Conservation (phyloP, 805 yeast species). For the Nakazawaea ambrosiae region DNA sequence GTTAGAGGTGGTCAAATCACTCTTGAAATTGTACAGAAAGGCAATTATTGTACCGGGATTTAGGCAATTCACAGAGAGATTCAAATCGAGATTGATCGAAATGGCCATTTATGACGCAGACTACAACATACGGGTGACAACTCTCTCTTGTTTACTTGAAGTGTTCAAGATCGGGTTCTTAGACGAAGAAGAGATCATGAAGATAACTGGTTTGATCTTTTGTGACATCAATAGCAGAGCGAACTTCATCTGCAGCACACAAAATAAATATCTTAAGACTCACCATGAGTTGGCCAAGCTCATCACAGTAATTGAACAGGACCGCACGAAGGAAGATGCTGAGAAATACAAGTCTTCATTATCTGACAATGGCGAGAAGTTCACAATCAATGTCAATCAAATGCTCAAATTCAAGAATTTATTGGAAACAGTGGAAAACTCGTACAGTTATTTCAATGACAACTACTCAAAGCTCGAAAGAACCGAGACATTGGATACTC, state of each 20-base stretch:
- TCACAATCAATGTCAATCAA: conserved; percentile 22
- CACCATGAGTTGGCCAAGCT: conserved; percentile 49
- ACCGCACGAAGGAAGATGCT: conserved; percentile 26
- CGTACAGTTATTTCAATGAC: conserved; percentile 19
- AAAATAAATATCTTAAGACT: conserved; percentile 21
- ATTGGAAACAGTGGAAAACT: conserved; percentile 22
- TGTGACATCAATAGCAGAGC: conserved; percentile 21
- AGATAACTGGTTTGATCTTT: conserved; percentile 36
- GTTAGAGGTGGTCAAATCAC: conserved; percentile 50
- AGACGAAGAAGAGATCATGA: conserved; percentile 47
- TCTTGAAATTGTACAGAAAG: conserved; percentile 36
- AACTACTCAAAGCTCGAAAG: conserved; percentile 13
- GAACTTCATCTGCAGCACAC: conserved; percentile 4
- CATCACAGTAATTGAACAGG: conserved; percentile 35
- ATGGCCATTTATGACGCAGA: conserved; percentile 56
- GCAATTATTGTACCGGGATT: conserved; percentile 51
- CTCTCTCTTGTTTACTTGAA: conserved; percentile 47
- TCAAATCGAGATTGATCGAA: conserved; percentile 56
- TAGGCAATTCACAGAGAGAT: conserved; percentile 72
- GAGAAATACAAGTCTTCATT: background rate
- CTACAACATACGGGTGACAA: conserved; percentile 40
- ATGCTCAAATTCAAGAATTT: conserved; percentile 23
- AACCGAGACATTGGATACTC: conserved; percentile 12
- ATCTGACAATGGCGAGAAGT: background rate
- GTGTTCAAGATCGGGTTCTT: conserved; percentile 56